Evolutionary conservation across 2,329 filamentous ascomycete species (phyloP).

Genomic region (Fusarium bulbicola): DNA sequence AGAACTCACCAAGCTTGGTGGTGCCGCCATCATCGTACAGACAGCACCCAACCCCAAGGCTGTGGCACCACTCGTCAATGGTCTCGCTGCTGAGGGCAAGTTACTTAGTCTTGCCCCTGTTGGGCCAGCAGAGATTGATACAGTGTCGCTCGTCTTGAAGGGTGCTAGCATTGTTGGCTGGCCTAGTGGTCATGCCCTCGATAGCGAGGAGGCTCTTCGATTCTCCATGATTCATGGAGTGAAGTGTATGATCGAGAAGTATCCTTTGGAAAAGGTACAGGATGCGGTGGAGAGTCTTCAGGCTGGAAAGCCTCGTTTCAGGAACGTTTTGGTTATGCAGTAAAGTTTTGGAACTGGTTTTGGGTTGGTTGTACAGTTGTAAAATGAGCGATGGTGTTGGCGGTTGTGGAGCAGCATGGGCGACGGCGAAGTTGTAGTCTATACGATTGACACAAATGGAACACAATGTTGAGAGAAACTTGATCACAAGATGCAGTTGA

Average conservation of each 20-base stretch:
- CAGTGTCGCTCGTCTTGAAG: conserved; percentile 52
- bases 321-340: conserved; percentile 52
- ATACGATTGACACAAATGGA: background rate
- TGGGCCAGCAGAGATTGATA: conserved; percentile 57
- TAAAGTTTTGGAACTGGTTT: background rate
- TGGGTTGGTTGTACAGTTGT: background rate
- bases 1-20: conserved; percentile 65
- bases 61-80: conserved; percentile 62
- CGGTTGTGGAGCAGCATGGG: background rate
- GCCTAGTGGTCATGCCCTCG: conserved; percentile 69
- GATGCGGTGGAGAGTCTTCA: conserved; percentile 55
- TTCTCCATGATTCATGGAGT: conserved; percentile 71
- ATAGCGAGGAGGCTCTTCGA: conserved; percentile 71
- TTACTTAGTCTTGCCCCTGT: conserved; percentile 67
- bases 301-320: conserved; percentile 56
- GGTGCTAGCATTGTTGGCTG: conserved; percentile 71
- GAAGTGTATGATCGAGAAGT: conserved; percentile 72
- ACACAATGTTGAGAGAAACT: background rate
- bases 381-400: background rate
- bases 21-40: conserved; percentile 68
- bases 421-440: background rate
- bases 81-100: conserved; percentile 64
- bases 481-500: background rate
- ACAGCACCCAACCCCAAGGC: conserved; percentile 69
- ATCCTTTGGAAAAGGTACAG: conserved; percentile 62